Percentiles rank a stretch among this genome's conserved stretches.
Conservation (phyloP, 176 grass and related monocot genomes). For the Oropetium thomaeum region DNA sequence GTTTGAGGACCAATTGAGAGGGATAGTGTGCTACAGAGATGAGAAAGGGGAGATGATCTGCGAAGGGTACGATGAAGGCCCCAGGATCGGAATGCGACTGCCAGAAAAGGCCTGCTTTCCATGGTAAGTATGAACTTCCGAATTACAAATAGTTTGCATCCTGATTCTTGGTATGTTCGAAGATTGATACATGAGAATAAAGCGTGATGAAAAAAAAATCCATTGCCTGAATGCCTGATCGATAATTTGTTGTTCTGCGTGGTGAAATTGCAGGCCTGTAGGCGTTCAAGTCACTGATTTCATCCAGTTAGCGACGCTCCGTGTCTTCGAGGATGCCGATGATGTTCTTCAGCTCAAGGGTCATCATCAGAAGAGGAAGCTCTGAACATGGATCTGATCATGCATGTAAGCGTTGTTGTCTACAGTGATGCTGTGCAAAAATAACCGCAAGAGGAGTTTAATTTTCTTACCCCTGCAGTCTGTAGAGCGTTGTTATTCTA, state of each 20-base stretch:
- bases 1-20: constrained; percentile 74
- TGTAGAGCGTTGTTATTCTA: too few species aligned
- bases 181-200: background rate
- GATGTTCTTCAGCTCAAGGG: constrained; percentile 40
- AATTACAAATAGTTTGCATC: background rate
- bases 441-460: constrained; percentile 3
- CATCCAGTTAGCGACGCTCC: constrained; percentile 50
- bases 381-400: constrained; percentile 27
- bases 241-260: background rate
- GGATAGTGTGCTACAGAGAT: constrained; percentile 79
- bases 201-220: background rate
- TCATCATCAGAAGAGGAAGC: constrained; percentile 33
- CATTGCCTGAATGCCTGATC: background rate
- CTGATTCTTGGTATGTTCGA: background rate
- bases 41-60: constrained; percentile 78
- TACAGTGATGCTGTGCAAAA: background rate
- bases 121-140: constrained; percentile 26
- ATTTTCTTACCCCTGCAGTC: background rate
- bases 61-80: constrained; percentile 89
- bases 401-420: background rate
- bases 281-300: constrained; percentile 47
- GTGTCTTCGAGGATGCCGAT: constrained; percentile 41
- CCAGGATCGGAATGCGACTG: constrained; percentile 37
- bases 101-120: constrained; percentile 53
- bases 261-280: constrained; percentile 16